Conservation (phyloP, 1,284 basidiomycete species). For the Volvariella volvacea region DNA sequence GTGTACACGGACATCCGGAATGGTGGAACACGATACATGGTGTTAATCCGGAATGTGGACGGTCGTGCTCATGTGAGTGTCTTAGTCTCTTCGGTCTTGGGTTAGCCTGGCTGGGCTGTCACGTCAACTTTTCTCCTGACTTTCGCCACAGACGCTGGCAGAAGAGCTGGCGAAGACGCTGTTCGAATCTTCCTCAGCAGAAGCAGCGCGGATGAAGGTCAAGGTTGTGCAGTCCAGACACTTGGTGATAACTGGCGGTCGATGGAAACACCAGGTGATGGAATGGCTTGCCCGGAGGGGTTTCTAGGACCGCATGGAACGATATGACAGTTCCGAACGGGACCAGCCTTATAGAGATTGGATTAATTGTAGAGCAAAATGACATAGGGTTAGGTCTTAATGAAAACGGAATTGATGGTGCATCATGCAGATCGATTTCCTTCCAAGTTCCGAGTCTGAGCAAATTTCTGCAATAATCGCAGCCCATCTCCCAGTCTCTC, state of each 20-base stretch:
- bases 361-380: no score
- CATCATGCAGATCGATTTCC: no score
- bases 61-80: slow-evolving; percentile 30
- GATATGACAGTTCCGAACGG: not conserved
- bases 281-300: slow-evolving; percentile 54
- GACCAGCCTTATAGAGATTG: no score
- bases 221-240: slow-evolving; percentile 40
- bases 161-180: slow-evolving; percentile 41
- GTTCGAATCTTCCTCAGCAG: slow-evolving; percentile 36
- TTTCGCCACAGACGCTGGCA: slow-evolving; percentile 37
- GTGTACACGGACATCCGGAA: slow-evolving; percentile 70
- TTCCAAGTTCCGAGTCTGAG: no score
- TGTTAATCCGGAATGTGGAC: slow-evolving; percentile 35
- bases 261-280: slow-evolving; percentile 49
- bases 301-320: slow-evolving; percentile 33
- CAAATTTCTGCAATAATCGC: no score
- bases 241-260: slow-evolving; percentile 49
- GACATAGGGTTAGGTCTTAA: no score
- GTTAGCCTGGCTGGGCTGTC: slow-evolving; percentile 5
- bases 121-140: slow-evolving; percentile 1
- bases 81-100: not conserved
- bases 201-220: slow-evolving; percentile 41
- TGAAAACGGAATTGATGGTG: no score
- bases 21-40: slow-evolving; percentile 46
- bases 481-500: no score